These are phyloP conservation scores for Globisporangium okanoganense DNA, from an alignment of 352 stramenopile genomes.

Conservation along the genomic window DNA sequence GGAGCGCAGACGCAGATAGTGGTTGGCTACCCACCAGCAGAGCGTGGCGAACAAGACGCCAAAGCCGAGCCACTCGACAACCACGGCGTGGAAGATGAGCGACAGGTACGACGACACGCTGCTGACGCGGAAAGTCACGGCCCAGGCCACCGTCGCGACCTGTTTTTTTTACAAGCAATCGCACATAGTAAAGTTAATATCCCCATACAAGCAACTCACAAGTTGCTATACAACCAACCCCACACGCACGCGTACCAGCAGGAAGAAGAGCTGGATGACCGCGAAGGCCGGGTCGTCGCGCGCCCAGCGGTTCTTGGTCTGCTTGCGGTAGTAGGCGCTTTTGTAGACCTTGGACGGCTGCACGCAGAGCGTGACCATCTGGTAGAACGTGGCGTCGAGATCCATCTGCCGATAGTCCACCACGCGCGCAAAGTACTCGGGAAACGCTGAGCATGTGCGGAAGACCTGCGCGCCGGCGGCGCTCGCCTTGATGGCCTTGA, in stretches of 20 bases:
- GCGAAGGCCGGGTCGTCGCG: conserved; percentile 96
- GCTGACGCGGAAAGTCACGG: conserved; percentile 69
- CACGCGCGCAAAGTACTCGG: conserved; percentile 81
- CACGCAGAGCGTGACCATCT: conserved; percentile 86
- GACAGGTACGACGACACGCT: conserved; percentile 46
- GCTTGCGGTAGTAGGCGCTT: conserved; percentile 83
- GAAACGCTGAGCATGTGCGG: conserved; percentile 66
- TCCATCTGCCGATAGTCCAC: conserved; percentile 87
- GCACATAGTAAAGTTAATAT: background rate
- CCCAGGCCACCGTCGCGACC: conserved; percentile 69
- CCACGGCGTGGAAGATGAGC: conserved; percentile 70
- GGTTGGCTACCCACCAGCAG: conserved; percentile 76
- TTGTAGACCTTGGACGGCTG: conserved; percentile 87
- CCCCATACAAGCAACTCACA: background rate
- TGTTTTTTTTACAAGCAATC: background rate
- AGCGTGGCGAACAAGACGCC: conserved; percentile 65
- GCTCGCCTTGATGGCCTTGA: conserved; percentile 30
- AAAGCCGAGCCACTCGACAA: conserved; percentile 83
- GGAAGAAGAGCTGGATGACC: conserved; percentile 93
- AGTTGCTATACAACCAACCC: no score
- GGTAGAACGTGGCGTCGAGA: conserved; percentile 85
- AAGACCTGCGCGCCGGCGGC: conserved; percentile 42
- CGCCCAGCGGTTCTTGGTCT: conserved; percentile 99
- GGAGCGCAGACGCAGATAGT: conserved; percentile 54
- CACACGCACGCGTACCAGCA: conserved; percentile 40